These are phyloP conservation scores for Globisporangium okanoganense DNA, from an alignment of 352 stramenopile species.

Conservation along the genomic window DNA sequence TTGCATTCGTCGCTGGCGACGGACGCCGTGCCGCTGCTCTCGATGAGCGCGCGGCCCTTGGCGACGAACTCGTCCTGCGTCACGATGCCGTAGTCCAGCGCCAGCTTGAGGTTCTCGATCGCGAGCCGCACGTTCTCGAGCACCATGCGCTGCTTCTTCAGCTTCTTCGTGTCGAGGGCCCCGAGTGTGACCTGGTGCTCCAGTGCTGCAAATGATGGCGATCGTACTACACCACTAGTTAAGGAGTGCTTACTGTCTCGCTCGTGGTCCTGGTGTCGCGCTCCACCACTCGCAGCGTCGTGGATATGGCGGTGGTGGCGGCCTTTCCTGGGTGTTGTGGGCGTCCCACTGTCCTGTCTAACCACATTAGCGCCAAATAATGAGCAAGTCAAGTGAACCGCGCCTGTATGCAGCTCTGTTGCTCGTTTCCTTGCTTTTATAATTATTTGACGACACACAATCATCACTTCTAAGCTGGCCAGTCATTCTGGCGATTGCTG, in stretches of 20 bases:
- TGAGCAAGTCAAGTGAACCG: too few relatives aligned
- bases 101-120: conserved; percentile 7
- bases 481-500: not conserved
- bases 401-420: too few relatives aligned
- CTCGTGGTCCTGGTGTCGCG: not conserved
- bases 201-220: not conserved
- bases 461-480: not conserved
- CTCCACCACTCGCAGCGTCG: not conserved
- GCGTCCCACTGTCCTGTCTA: too few relatives aligned
- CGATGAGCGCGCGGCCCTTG: conserved; percentile 1
- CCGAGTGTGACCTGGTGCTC: not conserved
- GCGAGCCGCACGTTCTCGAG: not conserved
- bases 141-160: not conserved
- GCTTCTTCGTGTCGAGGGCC: conserved; percentile 33
- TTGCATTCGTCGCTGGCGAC: too few relatives aligned
- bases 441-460: not conserved
- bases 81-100: not conserved
- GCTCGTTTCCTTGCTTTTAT: too few relatives aligned
- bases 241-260: not conserved
- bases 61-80: conserved; percentile 7
- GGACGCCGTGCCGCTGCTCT: not conserved
- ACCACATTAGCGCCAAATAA: too few relatives aligned
- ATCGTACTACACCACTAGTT: not conserved
- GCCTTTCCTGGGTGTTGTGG: too few relatives aligned
- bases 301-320: not conserved